These are phyloP conservation scores for Penicillium turbatum DNA, from an alignment of 495 filamentous ascomycete species.

Conservation along the genomic window DNA sequence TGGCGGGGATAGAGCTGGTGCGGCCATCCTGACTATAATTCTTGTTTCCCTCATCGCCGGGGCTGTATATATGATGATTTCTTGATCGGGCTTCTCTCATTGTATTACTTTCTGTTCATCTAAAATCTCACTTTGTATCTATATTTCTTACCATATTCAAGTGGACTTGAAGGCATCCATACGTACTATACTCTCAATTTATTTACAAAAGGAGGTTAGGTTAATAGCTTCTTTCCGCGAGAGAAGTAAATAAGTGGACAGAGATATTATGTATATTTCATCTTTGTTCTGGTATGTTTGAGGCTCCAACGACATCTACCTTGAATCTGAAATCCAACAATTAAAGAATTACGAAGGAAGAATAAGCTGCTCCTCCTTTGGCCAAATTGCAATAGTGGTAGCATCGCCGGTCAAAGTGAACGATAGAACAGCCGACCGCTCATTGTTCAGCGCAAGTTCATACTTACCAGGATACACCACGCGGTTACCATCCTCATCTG, in stretches of 20 bases:
- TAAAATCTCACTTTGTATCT: background rate
- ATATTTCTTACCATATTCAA: background rate
- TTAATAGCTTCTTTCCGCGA: too few species aligned
- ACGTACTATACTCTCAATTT: too few species aligned
- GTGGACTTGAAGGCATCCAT: too few species aligned
- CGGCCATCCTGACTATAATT: constrained; percentile 4
- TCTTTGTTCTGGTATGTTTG: too few species aligned
- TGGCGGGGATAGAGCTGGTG: constrained; percentile 4
- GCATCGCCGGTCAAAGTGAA: constrained; percentile 33
- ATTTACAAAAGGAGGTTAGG: too few species aligned
- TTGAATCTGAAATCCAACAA: too few species aligned
- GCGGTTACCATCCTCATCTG: constrained; percentile 54
- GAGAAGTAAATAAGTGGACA: too few species aligned
- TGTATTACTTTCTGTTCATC: background rate
- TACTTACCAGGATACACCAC: constrained; percentile 65
- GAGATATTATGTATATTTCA: too few species aligned
- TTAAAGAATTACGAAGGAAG: constrained; percentile 11
- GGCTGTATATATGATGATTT: constrained; percentile 15
- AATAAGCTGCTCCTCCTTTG: constrained; percentile 28
- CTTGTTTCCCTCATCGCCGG: constrained; percentile 4
- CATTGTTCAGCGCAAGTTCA: constrained; percentile 52
- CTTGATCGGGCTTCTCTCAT: background rate
- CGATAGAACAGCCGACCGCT: constrained; percentile 24
- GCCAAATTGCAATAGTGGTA: constrained; percentile 32
- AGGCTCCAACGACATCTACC: too few species aligned